phyloP scores from a whole-genome alignment of 1,284 basidiomycete species.

The Heterobasidion occidentale region DNA sequence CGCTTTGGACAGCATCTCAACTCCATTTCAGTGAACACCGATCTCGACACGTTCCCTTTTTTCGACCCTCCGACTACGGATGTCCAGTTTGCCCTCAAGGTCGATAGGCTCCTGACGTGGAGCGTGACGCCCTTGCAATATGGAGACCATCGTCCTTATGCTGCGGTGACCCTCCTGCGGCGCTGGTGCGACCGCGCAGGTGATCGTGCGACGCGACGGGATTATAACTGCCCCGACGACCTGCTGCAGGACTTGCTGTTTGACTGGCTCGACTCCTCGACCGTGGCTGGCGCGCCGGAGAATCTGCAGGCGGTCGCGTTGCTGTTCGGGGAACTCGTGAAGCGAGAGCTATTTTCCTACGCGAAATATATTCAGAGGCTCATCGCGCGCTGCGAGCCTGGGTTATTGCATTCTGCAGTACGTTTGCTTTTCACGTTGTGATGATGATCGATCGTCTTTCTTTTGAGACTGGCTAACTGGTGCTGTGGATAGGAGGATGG shows the following conservation, averaged over 20 bases:
- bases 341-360: conserved; percentile 75
- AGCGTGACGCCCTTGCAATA: conserved; percentile 79
- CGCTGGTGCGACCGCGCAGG: conserved; percentile 61
- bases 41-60: conserved; percentile 55
- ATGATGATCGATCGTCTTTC: background rate
- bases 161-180: conserved; percentile 68
- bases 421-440: conserved; percentile 6
- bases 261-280: conserved; percentile 77
- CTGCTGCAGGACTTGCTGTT: conserved; percentile 70
- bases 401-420: conserved; percentile 49
- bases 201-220: conserved; percentile 52
- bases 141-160: conserved; percentile 80
- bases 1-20: conserved; percentile 56
- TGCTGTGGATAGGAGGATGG: conserved; percentile 16
- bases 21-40: conserved; percentile 66
- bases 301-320: conserved; percentile 62
- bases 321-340: conserved; percentile 75
- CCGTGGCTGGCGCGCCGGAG: conserved; percentile 42
- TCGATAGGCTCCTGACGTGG: conserved; percentile 83
- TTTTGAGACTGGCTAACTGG: background rate
- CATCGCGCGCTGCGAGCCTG: conserved; percentile 72
- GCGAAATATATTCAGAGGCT: conserved; percentile 80
- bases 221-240: conserved; percentile 45
- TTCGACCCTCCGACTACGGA: conserved; percentile 41
- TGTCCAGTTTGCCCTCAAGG: conserved; percentile 53